Evolutionary conservation across 2,329 filamentous ascomycete genomes (phyloP).

Genomic region (Myrmaecium sp.): DNA sequence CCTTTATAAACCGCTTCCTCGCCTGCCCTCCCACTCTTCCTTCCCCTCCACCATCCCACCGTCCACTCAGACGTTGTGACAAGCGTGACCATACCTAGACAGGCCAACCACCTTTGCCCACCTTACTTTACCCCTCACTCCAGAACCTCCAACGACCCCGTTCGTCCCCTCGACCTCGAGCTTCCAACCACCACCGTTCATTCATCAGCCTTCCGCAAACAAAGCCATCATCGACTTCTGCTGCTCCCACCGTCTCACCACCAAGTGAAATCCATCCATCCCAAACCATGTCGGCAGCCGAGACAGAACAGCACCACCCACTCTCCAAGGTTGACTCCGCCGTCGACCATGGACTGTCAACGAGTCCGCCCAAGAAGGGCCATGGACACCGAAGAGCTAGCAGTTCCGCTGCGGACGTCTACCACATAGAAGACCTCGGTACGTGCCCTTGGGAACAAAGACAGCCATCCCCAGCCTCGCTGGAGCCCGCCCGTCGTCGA

Average conservation of each 20-base stretch:
- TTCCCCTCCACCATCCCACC: too few species aligned
- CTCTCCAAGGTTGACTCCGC: conserved; percentile 85
- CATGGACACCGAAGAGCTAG: conserved; percentile 48
- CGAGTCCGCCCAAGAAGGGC: conserved; percentile 48
- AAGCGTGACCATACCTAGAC: conserved; percentile 4
- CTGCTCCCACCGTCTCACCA: conserved; percentile 1
- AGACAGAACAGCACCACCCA: conserved; percentile 30
- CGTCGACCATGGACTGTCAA: conserved; percentile 58
- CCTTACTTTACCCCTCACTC: conserved; percentile 1
- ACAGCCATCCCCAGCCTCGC: neutral
- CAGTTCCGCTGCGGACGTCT: conserved; percentile 55
- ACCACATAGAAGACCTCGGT: conserved; percentile 79
- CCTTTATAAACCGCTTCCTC: too few species aligned
- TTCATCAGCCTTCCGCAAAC: conserved; percentile 5
- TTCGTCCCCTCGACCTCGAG: conserved; percentile 6
- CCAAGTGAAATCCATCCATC: too few species aligned
- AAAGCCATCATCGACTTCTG: conserved; percentile 5
- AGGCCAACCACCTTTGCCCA: conserved; percentile 2
- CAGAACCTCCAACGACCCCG: neutral
- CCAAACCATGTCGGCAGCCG: conserved; percentile 36
- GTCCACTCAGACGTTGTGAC: too few species aligned
- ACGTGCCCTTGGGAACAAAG: too few species aligned
- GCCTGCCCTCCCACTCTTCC: too few species aligned
- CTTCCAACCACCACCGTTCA: conserved; percentile 5
- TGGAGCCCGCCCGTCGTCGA: neutral